Evolutionary conservation across 2,329 filamentous ascomycete genomes (phyloP).

Genomic region (Orbilia brochopaga): DNA sequence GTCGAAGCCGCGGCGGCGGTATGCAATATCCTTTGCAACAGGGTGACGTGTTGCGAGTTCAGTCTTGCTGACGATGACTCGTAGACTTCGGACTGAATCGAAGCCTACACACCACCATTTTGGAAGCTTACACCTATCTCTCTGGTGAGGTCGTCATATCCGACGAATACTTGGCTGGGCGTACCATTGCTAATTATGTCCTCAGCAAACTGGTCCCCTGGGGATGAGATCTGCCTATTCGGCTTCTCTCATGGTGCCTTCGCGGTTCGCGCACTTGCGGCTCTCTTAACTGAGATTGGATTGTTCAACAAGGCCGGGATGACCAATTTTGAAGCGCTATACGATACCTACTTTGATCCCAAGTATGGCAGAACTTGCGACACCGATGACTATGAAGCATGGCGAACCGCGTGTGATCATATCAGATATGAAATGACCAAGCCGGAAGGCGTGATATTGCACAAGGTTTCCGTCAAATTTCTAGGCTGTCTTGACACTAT

Average conservation of each 20-base stretch:
- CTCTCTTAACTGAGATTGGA: constrained; percentile 63
- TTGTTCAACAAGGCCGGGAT: constrained; percentile 64
- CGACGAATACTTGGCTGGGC: not conserved
- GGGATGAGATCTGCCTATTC: constrained; percentile 65
- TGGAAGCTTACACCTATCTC: constrained; percentile 35
- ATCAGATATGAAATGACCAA: constrained; percentile 13
- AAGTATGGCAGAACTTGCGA: constrained; percentile 21
- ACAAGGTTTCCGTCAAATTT: constrained; percentile 27
- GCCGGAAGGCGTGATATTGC: constrained; percentile 6
- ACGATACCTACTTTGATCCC: constrained; percentile 60
- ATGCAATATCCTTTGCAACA: not conserved
- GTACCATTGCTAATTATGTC: not conserved
- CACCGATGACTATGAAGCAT: constrained; percentile 35
- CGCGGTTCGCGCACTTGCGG: constrained; percentile 65
- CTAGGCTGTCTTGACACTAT: constrained; percentile 46
- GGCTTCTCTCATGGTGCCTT: constrained; percentile 68
- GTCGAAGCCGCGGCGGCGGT: constrained; percentile 32
- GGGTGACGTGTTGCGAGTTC: not conserved
- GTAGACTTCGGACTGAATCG: constrained; percentile 35
- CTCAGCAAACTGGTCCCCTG: constrained; percentile 64
- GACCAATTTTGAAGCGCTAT: constrained; percentile 65
- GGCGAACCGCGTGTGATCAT: constrained; percentile 11
- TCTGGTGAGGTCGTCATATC: constrained; percentile 16
- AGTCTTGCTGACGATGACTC: not conserved
- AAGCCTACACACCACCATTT: constrained; percentile 38